phyloP scores from a whole-genome alignment of 768 basidiomycete genomes.

The Rhizopogon roseolus region DNA sequence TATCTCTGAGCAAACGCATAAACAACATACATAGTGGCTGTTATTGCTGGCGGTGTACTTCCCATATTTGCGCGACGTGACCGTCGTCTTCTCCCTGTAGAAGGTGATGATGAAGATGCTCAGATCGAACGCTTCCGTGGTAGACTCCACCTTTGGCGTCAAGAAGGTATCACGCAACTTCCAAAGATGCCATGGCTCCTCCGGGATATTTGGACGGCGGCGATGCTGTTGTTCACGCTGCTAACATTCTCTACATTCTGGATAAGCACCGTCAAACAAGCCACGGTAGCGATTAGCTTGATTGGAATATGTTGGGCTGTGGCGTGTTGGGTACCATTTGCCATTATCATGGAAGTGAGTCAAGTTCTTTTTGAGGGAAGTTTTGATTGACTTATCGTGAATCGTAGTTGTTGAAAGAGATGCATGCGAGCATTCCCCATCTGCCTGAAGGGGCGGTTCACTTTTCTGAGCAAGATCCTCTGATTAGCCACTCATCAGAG shows the following conservation, averaged over 20 bases:
- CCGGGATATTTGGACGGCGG: slow-evolving; percentile 91
- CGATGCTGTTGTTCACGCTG: slow-evolving; percentile 72
- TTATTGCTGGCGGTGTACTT: slow-evolving; percentile 73
- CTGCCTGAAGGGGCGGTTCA: slow-evolving; percentile 24
- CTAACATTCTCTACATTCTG: slow-evolving; percentile 86
- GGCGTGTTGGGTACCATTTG: slow-evolving; percentile 97
- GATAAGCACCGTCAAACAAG: slow-evolving; percentile 74
- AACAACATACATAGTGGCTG: slow-evolving; percentile 64
- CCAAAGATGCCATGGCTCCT: slow-evolving; percentile 90
- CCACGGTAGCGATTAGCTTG: slow-evolving; percentile 75
- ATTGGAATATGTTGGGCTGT: slow-evolving; percentile 96
- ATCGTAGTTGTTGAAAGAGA: slow-evolving; percentile 68
- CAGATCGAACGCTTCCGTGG: slow-evolving; percentile 67
- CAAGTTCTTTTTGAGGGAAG: slow-evolving; percentile 34
- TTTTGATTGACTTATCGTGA: not conserved
- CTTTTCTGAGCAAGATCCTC: slow-evolving; percentile 41
- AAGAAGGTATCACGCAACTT: slow-evolving; percentile 72
- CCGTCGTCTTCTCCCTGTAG: slow-evolving; percentile 68
- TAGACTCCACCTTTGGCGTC: slow-evolving; percentile 77
- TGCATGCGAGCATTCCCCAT: slow-evolving; percentile 34
- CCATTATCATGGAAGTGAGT: slow-evolving; percentile 93
- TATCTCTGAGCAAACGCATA: not conserved
- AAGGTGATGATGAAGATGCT: slow-evolving; percentile 63
- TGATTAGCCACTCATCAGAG: slow-evolving; percentile 48
- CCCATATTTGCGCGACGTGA: slow-evolving; percentile 83